Conservation (phyloP, 2,329 filamentous ascomycete genomes). For the Penicillium verrucosum region DNA sequence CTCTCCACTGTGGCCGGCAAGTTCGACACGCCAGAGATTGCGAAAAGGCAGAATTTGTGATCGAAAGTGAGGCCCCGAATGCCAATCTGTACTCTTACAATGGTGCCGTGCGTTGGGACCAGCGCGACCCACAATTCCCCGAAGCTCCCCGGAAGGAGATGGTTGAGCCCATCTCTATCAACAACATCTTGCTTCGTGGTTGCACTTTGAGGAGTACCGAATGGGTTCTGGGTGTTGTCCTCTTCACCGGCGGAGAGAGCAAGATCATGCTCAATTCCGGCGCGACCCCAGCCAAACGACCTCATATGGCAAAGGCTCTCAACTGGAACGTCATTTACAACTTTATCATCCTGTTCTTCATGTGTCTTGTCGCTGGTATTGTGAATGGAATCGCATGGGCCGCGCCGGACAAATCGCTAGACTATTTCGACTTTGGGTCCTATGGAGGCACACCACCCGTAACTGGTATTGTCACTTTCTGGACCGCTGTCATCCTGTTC, state of each 20-base stretch:
- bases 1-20: conserved; percentile 76
- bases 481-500: conserved; percentile 89
- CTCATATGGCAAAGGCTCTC: conserved; percentile 84
- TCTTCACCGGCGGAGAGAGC: conserved; percentile 93
- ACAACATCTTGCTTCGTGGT: conserved; percentile 89
- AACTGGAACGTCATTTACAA: conserved; percentile 99
- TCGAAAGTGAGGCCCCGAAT: conserved; percentile 89
- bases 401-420: conserved; percentile 67
- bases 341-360: conserved; percentile 80
- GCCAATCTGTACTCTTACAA: conserved; percentile 95
- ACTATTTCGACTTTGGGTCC: conserved; percentile 81
- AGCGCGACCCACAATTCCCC: conserved; percentile 63
- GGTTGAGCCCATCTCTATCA: conserved; percentile 90
- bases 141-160: conserved; percentile 67
- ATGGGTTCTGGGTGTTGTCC: conserved; percentile 87
- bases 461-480: conserved; percentile 94
- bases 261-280: conserved; percentile 99
- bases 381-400: conserved; percentile 81
- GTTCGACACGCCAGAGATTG: conserved; percentile 90
- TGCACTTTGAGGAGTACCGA: conserved; percentile 94
- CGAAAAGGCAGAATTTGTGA: conserved; percentile 78
- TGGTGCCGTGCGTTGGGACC: conserved; percentile 82
- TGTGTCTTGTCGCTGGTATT: conserved; percentile 84
- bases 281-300: conserved; percentile 88
- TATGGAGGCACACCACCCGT: conserved; percentile 71